These are phyloP conservation scores for Flaveria sonorensis DNA, from an alignment of 129 eudicot species.

Conservation along the genomic window DNA sequence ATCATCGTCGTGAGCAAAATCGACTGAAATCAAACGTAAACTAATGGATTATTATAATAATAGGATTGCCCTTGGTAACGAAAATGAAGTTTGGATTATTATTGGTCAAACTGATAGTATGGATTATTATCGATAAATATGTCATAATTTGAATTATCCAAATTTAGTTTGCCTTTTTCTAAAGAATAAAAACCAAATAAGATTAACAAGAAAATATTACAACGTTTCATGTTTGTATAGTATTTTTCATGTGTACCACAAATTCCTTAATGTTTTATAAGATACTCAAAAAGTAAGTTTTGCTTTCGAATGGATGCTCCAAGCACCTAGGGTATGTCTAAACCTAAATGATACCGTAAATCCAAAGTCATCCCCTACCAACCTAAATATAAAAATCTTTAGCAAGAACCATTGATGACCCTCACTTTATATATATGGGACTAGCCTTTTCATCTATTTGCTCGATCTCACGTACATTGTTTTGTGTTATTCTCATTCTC, in stretches of 20 bases:
- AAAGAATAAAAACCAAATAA: too few species aligned
- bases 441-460: slow-evolving; percentile 6
- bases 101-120: too few species aligned
- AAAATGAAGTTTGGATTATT: too few species aligned
- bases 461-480: background rate
- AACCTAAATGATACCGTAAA: slow-evolving; percentile 10
- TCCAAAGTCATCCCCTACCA: background rate
- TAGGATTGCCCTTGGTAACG: too few species aligned
- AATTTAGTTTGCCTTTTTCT: too few species aligned
- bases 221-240: background rate
- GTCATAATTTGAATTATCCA: too few species aligned
- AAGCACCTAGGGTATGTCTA: slow-evolving; percentile 2
- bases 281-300: background rate
- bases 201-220: too few species aligned
- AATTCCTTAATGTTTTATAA: background rate
- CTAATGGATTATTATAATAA: too few species aligned
- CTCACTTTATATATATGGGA: slow-evolving; percentile 3
- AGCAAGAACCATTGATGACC: slow-evolving; percentile 6
- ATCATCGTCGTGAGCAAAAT: too few species aligned
- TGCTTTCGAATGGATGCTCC: background rate
- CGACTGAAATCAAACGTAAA: too few species aligned
- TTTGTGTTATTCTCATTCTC: slow-evolving; percentile 23
- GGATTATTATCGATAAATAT: too few species aligned
- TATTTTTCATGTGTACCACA: background rate
- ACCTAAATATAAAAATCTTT: background rate